Evolutionary conservation across 768 basidiomycete genomes (phyloP), one percentile per base, ranked within the genome.

Genomic region (Amanita molliuscula): DNA sequence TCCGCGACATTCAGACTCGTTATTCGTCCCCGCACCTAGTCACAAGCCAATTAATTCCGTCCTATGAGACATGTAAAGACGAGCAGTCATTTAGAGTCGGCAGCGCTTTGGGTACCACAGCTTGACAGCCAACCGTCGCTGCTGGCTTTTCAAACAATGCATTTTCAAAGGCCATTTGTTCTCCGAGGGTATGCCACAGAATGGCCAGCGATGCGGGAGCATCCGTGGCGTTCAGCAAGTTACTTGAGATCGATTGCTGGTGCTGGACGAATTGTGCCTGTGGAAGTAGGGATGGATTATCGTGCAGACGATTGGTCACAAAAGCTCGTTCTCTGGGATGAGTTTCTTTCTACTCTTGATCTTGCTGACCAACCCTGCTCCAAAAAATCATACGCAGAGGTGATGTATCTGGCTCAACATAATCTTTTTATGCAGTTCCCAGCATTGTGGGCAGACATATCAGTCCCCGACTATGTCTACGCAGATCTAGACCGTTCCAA

Each of bases 371-470:
- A 67, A 47, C 52, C 49, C 2, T 52, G 38, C 31, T 18, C 50
- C 31, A 31, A 13, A 11, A 1, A 3, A 6, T 51, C 50, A 40
- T 54, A 55, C 28, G 55, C 48, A 44, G 61, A 72, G 2, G 61
- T 69, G 11, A 56, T 84, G 33, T 99, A 99, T 63, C 79, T 99
- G 38, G 96, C 96, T 0, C 96, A 99, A 61, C 84, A 99, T 66
- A 77, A 81, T 56, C 75, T 99, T 11, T 71, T 94, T 52, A 67
- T 66, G 35, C 96, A 99, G 62, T 92, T 98, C 56, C 93, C 92
- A 1, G 62, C 65, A 2, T 71, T 99, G 37, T 70, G 76, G 43
- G 68, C 73, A 6, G 96, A 98, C 59, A 78, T 97, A 44, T 54
- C 74, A 8, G 57, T 90, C n/a, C 95, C 96, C 0, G 93, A 96